Evolutionary conservation across 805 yeast species (phyloP), one percentile per base, ranked within the genome.

Genomic region (Yarrowia sp.): DNA sequence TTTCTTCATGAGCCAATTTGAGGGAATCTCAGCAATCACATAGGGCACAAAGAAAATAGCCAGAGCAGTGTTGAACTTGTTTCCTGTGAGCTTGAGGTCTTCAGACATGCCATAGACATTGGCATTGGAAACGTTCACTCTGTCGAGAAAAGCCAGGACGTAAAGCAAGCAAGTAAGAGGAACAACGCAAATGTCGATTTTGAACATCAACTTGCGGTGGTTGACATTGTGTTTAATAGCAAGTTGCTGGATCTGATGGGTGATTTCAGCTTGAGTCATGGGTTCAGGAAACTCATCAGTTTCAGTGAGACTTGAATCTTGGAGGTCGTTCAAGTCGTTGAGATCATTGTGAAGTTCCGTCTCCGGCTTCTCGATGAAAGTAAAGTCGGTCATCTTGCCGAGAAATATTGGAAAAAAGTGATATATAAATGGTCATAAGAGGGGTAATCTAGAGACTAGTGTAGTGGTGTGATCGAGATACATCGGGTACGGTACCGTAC

Each of bases 91-190:
- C 18, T 79, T 70, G 38, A 90, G 74, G 65, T 85, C 88, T 1
- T 71, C 75, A 15, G 80, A 79, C 78, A 90, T 78, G 11, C 91
- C 91, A 71, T 88, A 89, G 65, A 87, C 82, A 67, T 85, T 84
- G 8, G 96, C 96, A 74, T 90, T 89, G 33, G 92, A 85, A 66
- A 90, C 87, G 73, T 90, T 90, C 65, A 89, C 92, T 74, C 96
- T 80, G 74, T 90, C 96, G 71, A 90, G 76, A 72, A 89, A 89
- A 0, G 93, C 86, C 67, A 89, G 80, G 73, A 90, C 84, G 71
- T 90, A 90, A 45, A 90, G 78, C 28, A 88, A 70, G 71, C 91
- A 84, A 68, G 90, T 86, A 13, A 90, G 86, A 5, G 92, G 91
- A 33, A 89, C 86, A 41, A 89, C 85, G 67, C 89, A 83, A 1